Conservation (phyloP, 345 rosid species). For the Acer negundo region DNA sequence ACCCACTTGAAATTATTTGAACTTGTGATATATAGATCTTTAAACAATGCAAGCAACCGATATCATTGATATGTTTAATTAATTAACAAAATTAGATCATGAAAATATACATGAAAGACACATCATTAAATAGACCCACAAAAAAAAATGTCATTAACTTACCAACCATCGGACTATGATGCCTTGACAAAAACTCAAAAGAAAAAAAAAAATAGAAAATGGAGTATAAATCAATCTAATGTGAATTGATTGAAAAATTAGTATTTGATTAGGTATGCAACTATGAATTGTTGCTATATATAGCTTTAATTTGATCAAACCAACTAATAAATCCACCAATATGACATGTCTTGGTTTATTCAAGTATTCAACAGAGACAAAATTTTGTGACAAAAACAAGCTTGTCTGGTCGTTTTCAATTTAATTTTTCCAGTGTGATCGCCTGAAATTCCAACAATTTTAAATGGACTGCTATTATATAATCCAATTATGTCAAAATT, state of each 20-base stretch:
- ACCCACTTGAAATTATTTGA: constrained; percentile 4
- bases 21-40: no score
- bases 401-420: neutral
- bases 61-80: neutral
- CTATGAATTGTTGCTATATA: no score
- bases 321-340: no score
- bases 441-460: neutral
- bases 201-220: no score
- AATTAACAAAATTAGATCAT: neutral
- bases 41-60: neutral
- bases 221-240: neutral
- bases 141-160: neutral
- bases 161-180: neutral
- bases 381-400: neutral
- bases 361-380: no score
- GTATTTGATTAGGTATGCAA: neutral
- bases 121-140: neutral
- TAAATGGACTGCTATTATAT: neutral
- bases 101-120: neutral
- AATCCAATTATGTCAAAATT: no score
- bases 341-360: neutral
- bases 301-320: neutral
- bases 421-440: neutral
- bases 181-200: neutral
- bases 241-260: neutral